Percentiles rank a stretch among this genome's conserved stretches.
Conservation (phyloP, 2,329 filamentous ascomycete species). For the Xylariaceae sp. region DNA sequence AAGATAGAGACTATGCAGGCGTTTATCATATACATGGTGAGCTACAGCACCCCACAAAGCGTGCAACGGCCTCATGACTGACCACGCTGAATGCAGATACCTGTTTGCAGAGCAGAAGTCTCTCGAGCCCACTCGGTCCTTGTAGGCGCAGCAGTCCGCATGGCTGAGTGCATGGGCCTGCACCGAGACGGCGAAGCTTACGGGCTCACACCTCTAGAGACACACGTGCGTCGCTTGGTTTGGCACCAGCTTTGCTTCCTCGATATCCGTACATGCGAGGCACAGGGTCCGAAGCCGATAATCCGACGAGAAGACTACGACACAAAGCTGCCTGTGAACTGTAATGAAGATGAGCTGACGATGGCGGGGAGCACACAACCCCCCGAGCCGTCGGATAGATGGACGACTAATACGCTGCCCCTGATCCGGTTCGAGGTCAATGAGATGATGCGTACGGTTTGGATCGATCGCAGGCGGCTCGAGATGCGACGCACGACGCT, state of each 20-base stretch:
- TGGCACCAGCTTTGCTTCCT: slow-evolving; percentile 77
- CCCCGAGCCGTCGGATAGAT: slow-evolving; percentile 46
- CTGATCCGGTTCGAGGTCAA: slow-evolving; percentile 67
- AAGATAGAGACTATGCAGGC: slow-evolving; percentile 71
- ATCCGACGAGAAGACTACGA: slow-evolving; percentile 73
- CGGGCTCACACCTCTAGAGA: slow-evolving; percentile 60
- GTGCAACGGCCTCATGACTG: slow-evolving; percentile 15
- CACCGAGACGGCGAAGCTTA: slow-evolving; percentile 66
- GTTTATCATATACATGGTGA: slow-evolving; percentile 69
- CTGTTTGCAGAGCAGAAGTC: slow-evolving; percentile 65
- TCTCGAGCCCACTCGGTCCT: slow-evolving; percentile 69
- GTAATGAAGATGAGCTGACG: slow-evolving; percentile 60
- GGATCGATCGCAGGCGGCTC: slow-evolving; percentile 62
- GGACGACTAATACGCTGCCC: slow-evolving; percentile 63
- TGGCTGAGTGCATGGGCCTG: slow-evolving; percentile 73
- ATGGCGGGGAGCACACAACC: slow-evolving; percentile 33
- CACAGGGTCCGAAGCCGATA: slow-evolving; percentile 64
- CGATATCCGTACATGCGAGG: slow-evolving; percentile 68
- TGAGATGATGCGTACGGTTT: slow-evolving; percentile 66
- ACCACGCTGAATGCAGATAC: slow-evolving; percentile 45
- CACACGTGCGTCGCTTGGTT: slow-evolving; percentile 64
- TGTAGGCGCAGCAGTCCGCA: slow-evolving; percentile 64
- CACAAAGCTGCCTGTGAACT: slow-evolving; percentile 65
- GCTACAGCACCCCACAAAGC: slow-evolving; percentile 19
- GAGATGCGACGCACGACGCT: slow-evolving; percentile 57